Conservation (phyloP, 306 rosid genomes). For the Trichosanthes cucumerina region DNA sequence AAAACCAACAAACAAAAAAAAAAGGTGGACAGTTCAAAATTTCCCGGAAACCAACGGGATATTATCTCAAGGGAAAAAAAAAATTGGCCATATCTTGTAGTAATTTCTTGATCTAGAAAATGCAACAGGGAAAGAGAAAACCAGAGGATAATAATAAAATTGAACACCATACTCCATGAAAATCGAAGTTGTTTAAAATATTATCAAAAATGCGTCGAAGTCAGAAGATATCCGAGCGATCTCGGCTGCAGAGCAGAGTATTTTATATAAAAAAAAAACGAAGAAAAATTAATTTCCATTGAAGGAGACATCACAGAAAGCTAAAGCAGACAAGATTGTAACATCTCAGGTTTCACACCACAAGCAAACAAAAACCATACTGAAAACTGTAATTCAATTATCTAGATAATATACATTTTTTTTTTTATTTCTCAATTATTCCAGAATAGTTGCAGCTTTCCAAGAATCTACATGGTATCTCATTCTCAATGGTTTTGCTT, state of each 20-base stretch:
- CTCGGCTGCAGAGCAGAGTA: conserved; percentile 3
- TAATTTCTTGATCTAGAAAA: conserved; percentile 12
- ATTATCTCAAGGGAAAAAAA: neutral
- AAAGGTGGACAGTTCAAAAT: neutral
- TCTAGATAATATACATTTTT: neutral
- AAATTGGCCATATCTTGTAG: neutral
- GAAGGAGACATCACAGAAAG: conserved; percentile 22
- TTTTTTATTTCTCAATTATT: neutral
- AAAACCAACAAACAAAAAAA: too few species aligned
- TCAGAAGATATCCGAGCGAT: conserved; percentile 16
- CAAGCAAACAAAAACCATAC: conserved; percentile 22
- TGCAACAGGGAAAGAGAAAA: neutral
- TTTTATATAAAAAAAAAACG: neutral
- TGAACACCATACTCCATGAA: neutral
- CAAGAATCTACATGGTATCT: neutral
- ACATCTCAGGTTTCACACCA: conserved; percentile 17
- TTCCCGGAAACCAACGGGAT: conserved; percentile 9
- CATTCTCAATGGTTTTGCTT: neutral
- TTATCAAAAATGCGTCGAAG: conserved; percentile 18
- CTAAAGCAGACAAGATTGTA: conserved; percentile 26
- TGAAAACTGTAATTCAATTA: neutral
- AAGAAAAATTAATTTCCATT: neutral
- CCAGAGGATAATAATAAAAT: neutral
- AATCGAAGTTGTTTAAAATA: neutral
- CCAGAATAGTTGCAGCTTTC: neutral